Evolutionary conservation across 108 stramenopile genomes (phyloP), one percentile per base, ranked within the genome.

Genomic region (Parietichytrium sp.): DNA sequence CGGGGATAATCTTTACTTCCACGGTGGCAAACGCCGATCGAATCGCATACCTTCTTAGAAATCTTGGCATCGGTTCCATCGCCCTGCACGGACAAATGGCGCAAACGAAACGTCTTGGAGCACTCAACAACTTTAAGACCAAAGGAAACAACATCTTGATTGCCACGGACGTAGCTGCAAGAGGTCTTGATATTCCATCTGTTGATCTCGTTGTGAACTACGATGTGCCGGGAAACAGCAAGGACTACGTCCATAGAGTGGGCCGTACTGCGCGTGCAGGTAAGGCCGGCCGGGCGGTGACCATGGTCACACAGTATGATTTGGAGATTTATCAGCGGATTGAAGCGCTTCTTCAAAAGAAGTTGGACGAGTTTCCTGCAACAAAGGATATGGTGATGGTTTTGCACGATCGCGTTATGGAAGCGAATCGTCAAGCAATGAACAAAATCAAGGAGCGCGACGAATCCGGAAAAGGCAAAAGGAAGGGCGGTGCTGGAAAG

Each of bases 291-390:
- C 91, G 95, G 54, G 94, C 97, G 25, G 90, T 99, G 81, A 95
- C 97, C 10, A 90, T 99, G 88, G 98, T 99, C 27, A 98, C 98
- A 36, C 98, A 99, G 88, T 98, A 96, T 86, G 97, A 96, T 91
- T 94, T 98, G 16, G 97, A 98, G 87, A 92, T 97, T 20, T 99
- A 96, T 86, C 96, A 97, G 81, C 88, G 96, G 42, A 80, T 99
- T 83, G 98, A 99, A 84, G 91, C 90, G 13, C 85, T 97, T 50
- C 47, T 91, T 36, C 86, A 92, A 89, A 82, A 93, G 92, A 81
- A 92, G 38, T 90, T 96, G n/a, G 86, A 92, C 36, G 93, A 92
- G 81, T 93, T 85, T 88, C 93, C 92, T 27, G 83, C 84, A 4
- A 90, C 91, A 50, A 95, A 98, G 85, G 93, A 94, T 50, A 90